Base-by-base conservation (phyloP, 2,329 filamentous ascomycete genomes). In the Aspergillus flavus region DNA sequence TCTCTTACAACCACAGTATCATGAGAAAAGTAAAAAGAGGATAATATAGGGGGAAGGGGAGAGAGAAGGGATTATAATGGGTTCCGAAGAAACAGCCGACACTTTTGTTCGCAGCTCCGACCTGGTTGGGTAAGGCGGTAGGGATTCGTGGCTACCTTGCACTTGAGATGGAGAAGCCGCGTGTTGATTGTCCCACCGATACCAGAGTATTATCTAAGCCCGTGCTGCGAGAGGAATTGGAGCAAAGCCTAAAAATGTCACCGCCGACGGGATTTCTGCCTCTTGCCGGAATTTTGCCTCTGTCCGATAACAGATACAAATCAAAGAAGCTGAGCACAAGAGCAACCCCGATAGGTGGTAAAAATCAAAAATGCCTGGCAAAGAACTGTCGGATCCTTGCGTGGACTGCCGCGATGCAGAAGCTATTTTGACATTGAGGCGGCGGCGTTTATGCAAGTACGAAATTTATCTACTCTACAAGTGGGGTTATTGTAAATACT, bases 391-490 rank as follows among this genome's bases (percentile, higher is more conserved):
- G 9, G 63, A 72, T 52, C 74, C 79, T 57, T 91, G 88, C 72
- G 79, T 82, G 68, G 83, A 88, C 66, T 91, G 88, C 75, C 82
- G 82, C 53, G 76, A 81, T 48, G 76, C 77, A 32, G 78, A 83
- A 32, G 80, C 85, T 6, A 78, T 80, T 9, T 79, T 89, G 56
- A 81, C 82, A 14, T 84, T 89, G 62, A 85, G 89, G 63, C 79
- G 80, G 21, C 86, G 89, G 69, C 82, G 82, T 32, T 81, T 90
- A 19, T 91, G 89, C 82, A 80, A 80, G 85, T 87, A 75, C 69
- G 46, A 63, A 50, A 26, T 48, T 57, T 52, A 41, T 41, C 39
- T 55, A 43, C 16, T 39, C 26, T 53, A 36, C 28, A 53, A 54
- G 58, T 53, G 58, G 46, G 32, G 26, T 58, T 53, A 19, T 28